phyloP scores from a whole-genome alignment of 441 rosid genomes.

The Mallotus japonicus region DNA sequence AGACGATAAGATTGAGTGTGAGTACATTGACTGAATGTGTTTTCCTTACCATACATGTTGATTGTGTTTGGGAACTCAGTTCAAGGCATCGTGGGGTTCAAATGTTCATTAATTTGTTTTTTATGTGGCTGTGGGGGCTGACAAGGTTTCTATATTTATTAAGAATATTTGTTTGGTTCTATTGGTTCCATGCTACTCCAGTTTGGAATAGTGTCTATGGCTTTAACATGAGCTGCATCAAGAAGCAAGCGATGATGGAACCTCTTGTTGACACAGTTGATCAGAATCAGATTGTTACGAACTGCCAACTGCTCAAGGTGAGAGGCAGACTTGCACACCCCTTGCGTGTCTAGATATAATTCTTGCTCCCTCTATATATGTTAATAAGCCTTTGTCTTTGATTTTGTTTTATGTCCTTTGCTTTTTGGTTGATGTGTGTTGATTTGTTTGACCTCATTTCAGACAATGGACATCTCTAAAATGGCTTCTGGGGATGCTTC shows the following conservation, averaged over 20 bases:
- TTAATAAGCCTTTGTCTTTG: not conserved
- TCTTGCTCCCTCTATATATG: too few species aligned
- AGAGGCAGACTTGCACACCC: not conserved
- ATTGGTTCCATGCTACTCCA: slow-evolving; percentile 30
- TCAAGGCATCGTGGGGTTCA: slow-evolving; percentile 9
- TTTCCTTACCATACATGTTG: slow-evolving; percentile 7
- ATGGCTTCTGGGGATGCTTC: slow-evolving; percentile 94
- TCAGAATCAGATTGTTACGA: slow-evolving; percentile 87
- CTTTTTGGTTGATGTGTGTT: slow-evolving; percentile 22
- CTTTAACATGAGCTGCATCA: slow-evolving; percentile 97
- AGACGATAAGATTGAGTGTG: slow-evolving; percentile 94
- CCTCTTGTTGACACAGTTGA: slow-evolving; percentile 97
- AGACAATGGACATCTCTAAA: slow-evolving; percentile 97
- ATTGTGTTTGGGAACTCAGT: not conserved
- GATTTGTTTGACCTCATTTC: slow-evolving; percentile 24
- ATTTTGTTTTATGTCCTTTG: not conserved
- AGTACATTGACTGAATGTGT: slow-evolving; percentile 25
- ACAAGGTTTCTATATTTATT: slow-evolving; percentile 1
- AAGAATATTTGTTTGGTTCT: not conserved
- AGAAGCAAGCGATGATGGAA: slow-evolving; percentile 93
- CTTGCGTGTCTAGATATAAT: too few species aligned
- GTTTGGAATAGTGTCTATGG: slow-evolving; percentile 97
- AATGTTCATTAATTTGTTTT: slow-evolving; percentile 6
- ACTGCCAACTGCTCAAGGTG: slow-evolving; percentile 81
- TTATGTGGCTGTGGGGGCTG: not conserved